Evolutionary conservation across 306 rosid genomes (phyloP).

Genomic region (Sesbania bispinosa): DNA sequence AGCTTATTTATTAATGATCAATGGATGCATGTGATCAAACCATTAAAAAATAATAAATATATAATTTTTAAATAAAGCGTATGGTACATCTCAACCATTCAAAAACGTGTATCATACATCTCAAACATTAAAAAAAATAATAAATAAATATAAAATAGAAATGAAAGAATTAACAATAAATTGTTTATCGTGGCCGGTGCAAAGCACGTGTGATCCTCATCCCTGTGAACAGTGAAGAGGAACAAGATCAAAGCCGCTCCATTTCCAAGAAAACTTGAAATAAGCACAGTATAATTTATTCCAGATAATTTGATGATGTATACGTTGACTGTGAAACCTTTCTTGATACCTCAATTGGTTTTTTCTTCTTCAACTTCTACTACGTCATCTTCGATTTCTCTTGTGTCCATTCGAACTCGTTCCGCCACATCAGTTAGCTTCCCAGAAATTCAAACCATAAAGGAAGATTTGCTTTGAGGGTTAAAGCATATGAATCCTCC

Average conservation of each 20-base stretch:
- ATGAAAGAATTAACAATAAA: too few relatives aligned
- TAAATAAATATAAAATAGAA: too few relatives aligned
- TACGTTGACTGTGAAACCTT: conserved; percentile 35
- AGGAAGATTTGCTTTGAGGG: conserved; percentile 13
- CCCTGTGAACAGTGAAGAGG: neutral
- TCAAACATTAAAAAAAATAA: too few relatives aligned
- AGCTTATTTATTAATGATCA: too few relatives aligned
- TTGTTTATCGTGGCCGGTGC: conserved; percentile 10
- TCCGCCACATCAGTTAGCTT: conserved; percentile 24
- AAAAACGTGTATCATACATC: too few relatives aligned
- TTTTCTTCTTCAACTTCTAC: conserved; percentile 11
- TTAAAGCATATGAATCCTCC: conserved; percentile 41
- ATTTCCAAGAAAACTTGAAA: neutral
- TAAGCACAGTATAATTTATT: too few relatives aligned
- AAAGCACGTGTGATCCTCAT: conserved; percentile 25
- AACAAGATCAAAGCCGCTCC: neutral
- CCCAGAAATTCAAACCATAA: conserved; percentile 23
- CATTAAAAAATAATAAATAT: too few relatives aligned
- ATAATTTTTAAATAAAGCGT: too few relatives aligned
- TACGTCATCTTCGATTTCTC: conserved; percentile 22
- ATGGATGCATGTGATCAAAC: too few relatives aligned
- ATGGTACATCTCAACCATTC: too few relatives aligned
- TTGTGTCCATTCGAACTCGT: conserved; percentile 10
- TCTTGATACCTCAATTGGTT: conserved; percentile 22
- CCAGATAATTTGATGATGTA: conserved; percentile 21